Evolutionary conservation across 257 asterid genomes (phyloP).

Genomic region (Solanum bukasovii): DNA sequence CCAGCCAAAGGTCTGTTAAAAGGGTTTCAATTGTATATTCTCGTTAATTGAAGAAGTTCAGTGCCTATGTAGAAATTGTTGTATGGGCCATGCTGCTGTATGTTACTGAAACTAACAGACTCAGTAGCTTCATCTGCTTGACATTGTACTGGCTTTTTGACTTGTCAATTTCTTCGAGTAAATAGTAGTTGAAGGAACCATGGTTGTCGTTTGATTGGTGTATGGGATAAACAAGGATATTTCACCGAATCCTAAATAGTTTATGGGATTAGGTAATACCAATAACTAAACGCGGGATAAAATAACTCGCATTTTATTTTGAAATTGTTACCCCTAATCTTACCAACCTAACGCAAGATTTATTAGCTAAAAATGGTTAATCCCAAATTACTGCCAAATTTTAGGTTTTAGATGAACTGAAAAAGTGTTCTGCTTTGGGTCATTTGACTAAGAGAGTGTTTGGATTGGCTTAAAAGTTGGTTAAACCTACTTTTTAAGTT

Average conservation of each 20-base stretch:
- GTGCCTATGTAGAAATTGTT: neutral
- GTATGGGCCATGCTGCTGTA: neutral
- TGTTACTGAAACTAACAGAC: neutral
- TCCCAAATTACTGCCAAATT: neutral
- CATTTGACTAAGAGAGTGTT: neutral
- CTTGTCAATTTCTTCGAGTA: neutral
- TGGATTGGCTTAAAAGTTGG: no score
- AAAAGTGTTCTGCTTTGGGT: neutral
- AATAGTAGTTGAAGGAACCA: neutral
- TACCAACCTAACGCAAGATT: neutral
- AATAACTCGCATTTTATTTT: neutral
- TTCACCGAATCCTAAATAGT: neutral
- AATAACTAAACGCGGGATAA: neutral
- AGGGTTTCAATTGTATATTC: neutral
- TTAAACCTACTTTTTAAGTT: no score
- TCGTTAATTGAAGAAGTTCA: neutral
- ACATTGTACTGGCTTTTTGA: neutral
- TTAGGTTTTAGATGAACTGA: neutral
- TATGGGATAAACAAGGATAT: neutral
- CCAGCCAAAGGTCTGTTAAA: neutral
- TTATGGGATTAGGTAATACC: neutral
- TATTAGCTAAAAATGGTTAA: neutral
- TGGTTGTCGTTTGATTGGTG: neutral
- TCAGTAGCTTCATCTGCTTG: neutral
- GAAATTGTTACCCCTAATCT: neutral